Evolutionary conservation across 768 basidiomycete genomes (phyloP), one percentile per base, ranked within the genome.

Genomic region (Lactarius akahatsu): DNA sequence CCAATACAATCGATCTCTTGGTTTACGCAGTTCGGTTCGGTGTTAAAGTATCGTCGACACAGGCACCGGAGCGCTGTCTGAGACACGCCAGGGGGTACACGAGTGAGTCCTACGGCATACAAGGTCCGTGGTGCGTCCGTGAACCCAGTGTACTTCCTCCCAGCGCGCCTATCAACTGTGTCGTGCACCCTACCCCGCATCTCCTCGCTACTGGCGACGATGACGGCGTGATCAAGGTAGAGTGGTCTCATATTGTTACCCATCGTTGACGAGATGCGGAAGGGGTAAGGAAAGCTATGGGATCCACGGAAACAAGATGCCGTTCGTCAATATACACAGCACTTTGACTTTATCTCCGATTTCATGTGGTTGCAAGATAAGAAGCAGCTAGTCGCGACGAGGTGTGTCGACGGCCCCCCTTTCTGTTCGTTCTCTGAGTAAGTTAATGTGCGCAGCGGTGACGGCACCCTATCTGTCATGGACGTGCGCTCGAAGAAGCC

Each of bases 291-390:
- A 52, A 71, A 97, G 95, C 82, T 98, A 30, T 97, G 95, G 95
- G 95, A 97, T 74, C 87, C 91, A 26, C 81, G 94, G 65, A 83
- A 86, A 72, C 77, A 80, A 59, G 87, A 87, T 10, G 80, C 82
- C 55, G 78, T 89, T 20, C 83, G 88, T 41, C 79, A 82, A 23
- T 94, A 94, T 73, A 85, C 79, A 36, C 96, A 97, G 59, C 96
- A 98, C 72, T 94, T 90, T 74, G 95, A 97, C 77, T 97, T 94
- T 73, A 94, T 97, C 63, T 91, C 93, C 43, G 94, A 95, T 75
- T 94, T 97, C 76, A 77, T 91, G 45, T 97, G 90, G 86, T 75
- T 94, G 63, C 85, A 84, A 43, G 82, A 82, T 70, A 81, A 80
- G 68, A 89, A 86, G 69, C 92, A 94, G 64, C 82, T 95, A 18